These are phyloP conservation scores for Liriodendron chinense DNA, from an alignment of 164 flowering plant genomes.

Conservation along the genomic window DNA sequence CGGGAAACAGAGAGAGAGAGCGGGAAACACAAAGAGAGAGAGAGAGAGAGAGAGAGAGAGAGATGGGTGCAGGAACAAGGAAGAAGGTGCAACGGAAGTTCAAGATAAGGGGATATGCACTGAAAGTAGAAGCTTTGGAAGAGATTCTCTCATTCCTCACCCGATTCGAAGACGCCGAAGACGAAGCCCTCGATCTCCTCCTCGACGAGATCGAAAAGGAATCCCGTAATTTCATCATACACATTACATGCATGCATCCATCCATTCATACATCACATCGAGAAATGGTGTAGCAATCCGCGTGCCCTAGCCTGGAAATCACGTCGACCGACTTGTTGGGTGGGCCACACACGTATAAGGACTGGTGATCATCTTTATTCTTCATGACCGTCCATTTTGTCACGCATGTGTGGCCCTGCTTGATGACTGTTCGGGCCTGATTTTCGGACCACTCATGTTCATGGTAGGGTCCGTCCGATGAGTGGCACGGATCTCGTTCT, in stretches of 20 bases:
- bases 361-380: too few species aligned
- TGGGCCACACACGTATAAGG: too few species aligned
- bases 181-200: conserved; percentile 81
- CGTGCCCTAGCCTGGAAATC: too few species aligned
- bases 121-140: conserved; percentile 67
- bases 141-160: conserved; percentile 58
- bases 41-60: neutral
- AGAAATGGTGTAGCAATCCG: too few species aligned
- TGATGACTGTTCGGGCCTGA: too few species aligned
- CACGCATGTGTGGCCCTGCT: too few species aligned
- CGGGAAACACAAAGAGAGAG: neutral
- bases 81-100: conserved; percentile 68
- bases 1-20: neutral
- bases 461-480: too few species aligned
- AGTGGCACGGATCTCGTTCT: too few species aligned
- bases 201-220: conserved; percentile 72
- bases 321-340: too few species aligned
- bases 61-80: conserved; percentile 40
- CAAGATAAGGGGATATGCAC: conserved; percentile 70
- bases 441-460: too few species aligned
- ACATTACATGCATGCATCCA: neutral
- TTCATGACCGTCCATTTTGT: too few species aligned
- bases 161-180: conserved; percentile 52
- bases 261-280: too few species aligned
- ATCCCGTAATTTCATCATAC: conserved; percentile 35